phyloP scores from a whole-genome alignment of 208 protist genomes.

The Phytomonas francai region DNA sequence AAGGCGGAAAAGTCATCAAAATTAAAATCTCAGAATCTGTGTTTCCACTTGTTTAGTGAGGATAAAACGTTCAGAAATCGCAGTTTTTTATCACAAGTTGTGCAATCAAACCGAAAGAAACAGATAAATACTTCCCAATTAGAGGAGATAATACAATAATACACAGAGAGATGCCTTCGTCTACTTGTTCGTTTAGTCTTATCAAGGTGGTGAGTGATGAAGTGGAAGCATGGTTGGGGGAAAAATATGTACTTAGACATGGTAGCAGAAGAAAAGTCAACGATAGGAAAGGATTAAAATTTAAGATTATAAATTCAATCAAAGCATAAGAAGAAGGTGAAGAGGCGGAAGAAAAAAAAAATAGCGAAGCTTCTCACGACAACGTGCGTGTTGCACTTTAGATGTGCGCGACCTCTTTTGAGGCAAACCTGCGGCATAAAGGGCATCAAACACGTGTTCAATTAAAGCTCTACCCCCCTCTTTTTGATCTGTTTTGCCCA shows the following conservation, averaged over 20 bases:
- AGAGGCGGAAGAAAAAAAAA: conserved; percentile 13
- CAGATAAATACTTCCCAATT: not conserved
- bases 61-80: not conserved
- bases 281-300: conserved; percentile 5
- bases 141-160: not conserved
- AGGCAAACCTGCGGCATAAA: not conserved
- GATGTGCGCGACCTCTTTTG: not conserved
- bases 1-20: not conserved
- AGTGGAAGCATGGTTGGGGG: not conserved
- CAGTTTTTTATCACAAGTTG: not conserved
- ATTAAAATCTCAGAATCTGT: not conserved
- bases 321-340: conserved; percentile 10
- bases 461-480: not conserved
- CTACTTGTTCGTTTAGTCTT: not conserved
- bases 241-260: not conserved
- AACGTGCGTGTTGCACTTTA: not conserved
- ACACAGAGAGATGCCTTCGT: not conserved
- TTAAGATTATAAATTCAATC: not conserved
- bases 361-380: conserved; percentile 4
- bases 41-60: not conserved
- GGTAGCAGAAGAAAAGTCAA: conserved; percentile 12
- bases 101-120: not conserved
- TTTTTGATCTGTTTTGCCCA: not conserved
- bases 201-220: not conserved
- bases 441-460: not conserved